These are phyloP conservation scores for Cyclocybe cylindracea DNA, from an alignment of 768 basidiomycete species.

Conservation along the genomic window DNA sequence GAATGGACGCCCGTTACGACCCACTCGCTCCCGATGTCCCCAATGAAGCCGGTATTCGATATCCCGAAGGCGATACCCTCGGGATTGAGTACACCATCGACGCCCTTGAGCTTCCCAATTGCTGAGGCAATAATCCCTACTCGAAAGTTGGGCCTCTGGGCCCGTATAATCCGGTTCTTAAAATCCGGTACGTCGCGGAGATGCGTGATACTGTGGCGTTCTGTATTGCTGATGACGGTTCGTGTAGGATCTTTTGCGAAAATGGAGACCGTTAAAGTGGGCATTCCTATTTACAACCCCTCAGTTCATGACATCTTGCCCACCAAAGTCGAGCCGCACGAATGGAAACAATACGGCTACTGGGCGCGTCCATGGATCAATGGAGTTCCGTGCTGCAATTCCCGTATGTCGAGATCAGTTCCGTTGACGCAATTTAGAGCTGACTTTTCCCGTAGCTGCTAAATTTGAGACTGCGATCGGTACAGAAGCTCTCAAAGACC, in stretches of 20 bases:
- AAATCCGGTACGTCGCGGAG: constrained; percentile 5
- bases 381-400: constrained; percentile 39
- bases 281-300: constrained; percentile 3
- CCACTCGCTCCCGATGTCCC: constrained; percentile 17
- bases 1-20: constrained; percentile 18
- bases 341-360: constrained; percentile 59
- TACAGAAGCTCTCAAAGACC: constrained; percentile 25
- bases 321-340: constrained; percentile 26
- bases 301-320: not conserved
- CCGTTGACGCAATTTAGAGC: not conserved
- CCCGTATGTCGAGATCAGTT: constrained; percentile 34
- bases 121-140: not conserved
- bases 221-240: not conserved
- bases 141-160: constrained; percentile 12
- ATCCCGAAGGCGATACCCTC: constrained; percentile 7
- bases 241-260: constrained; percentile 6
- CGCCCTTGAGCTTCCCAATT: constrained; percentile 8
- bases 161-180: constrained; percentile 14
- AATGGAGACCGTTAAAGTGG: constrained; percentile 5
- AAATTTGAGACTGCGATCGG: constrained; percentile 18
- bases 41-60: constrained; percentile 23
- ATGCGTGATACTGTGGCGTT: not conserved
- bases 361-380: constrained; percentile 50
- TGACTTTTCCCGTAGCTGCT: constrained; percentile 9
- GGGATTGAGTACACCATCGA: constrained; percentile 1